Conservation (phyloP, 129 eudicot species). For the Heracleum sosnowskyi region DNA sequence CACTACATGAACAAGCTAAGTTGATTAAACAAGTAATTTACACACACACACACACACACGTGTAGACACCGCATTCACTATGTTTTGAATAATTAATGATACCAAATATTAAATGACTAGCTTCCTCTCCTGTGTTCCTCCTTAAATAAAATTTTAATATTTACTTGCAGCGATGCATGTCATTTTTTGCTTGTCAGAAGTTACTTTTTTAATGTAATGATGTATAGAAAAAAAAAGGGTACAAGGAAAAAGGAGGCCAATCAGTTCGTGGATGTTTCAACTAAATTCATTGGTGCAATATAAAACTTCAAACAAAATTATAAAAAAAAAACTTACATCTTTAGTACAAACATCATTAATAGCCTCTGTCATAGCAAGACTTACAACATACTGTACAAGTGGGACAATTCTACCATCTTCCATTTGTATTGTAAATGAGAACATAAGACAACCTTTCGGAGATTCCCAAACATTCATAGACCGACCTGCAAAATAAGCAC, state of each 20-base stretch:
- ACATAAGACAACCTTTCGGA: constrained; percentile 80
- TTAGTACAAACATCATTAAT: constrained; percentile 46
- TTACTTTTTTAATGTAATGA: not conserved
- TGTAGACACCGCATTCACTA: not conserved
- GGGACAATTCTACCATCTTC: constrained; percentile 91
- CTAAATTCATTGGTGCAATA: not conserved
- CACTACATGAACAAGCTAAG: not conserved
- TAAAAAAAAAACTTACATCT: constrained; percentile 39
- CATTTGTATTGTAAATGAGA: constrained; percentile 84
- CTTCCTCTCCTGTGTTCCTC: not conserved
- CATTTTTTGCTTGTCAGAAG: not conserved
- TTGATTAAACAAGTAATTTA: not conserved
- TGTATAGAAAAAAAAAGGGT: not conserved
- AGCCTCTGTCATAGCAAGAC: constrained; percentile 90
- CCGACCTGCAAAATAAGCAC: constrained; percentile 37
- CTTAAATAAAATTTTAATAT: not conserved
- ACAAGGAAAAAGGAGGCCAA: not conserved
- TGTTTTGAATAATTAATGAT: not conserved
- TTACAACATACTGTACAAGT: constrained; percentile 75
- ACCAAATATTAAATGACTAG: not conserved
- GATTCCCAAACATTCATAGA: constrained; percentile 91
- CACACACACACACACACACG: not conserved
- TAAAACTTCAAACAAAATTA: not conserved
- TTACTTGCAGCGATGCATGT: not conserved
- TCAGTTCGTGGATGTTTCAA: not conserved